phyloP scores from a whole-genome alignment of 192 early-diverging fungal genomes.

The Entomortierella chlamydospora region DNA sequence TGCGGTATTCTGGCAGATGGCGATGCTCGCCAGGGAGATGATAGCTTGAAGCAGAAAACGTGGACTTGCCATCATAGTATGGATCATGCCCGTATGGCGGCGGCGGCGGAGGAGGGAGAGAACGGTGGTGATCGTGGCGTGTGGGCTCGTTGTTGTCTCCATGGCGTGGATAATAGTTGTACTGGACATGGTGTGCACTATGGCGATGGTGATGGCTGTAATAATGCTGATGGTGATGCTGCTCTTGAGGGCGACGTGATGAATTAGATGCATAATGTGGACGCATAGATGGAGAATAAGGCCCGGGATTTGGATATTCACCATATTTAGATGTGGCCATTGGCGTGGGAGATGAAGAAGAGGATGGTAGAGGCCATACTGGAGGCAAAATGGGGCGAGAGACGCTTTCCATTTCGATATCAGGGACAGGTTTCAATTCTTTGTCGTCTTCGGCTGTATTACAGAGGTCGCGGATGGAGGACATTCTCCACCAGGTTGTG shows the following conservation, averaged over 20 bases:
- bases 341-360: background rate
- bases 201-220: background rate
- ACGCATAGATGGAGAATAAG: background rate
- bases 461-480: conserved; percentile 4
- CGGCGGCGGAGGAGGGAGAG: background rate
- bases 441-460: background rate
- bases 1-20: background rate
- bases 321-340: no score
- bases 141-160: background rate
- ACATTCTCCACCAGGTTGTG: background rate
- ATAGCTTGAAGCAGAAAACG: background rate
- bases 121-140: background rate
- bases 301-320: no score
- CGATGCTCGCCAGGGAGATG: background rate
- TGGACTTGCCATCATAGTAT: background rate
- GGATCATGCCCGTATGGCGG: background rate
- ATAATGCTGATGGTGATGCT: background rate
- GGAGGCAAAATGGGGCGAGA: background rate
- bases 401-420: background rate
- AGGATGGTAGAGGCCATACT: background rate
- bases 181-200: background rate
- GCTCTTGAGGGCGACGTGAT: background rate
- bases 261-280: background rate
- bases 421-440: background rate
- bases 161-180: background rate